Base-by-base conservation (phyloP, 2,329 filamentous ascomycete species). In the Aspergillus persii region DNA sequence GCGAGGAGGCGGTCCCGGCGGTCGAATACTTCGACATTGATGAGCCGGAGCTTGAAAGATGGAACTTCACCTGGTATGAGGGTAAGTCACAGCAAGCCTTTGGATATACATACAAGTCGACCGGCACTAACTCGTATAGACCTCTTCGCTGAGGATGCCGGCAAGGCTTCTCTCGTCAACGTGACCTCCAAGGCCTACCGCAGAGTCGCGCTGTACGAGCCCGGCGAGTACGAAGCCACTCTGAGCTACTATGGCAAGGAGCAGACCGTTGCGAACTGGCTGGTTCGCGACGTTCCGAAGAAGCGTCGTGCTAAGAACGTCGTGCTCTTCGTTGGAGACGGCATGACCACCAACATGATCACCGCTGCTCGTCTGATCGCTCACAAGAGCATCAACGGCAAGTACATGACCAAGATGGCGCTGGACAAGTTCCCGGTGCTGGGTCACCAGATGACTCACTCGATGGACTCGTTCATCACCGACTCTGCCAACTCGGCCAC, bases 361-460 rank as follows among this genome's bases (percentile, higher is more conserved):
- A 77, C 75, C 41, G 91, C 91, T 47, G 91, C 91, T 56, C 89
- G 91, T 65, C 81, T 95, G 57, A 86, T 96, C 57, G 91, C 83
- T 18, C 91, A 96, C 81, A 89, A 91, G 80, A 88, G 84, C 66
- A 83, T 94, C 81, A 95, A 96, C 70, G 91, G 91, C 66, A 90
- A 89, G 74, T 96, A 94, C 75, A 87, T 91, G 79, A 86, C 84
- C 58, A 83, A 81, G 58, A 84, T 96, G 83, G 83, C 86, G 70
- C 81, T 96, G 80, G 91, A 96, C 78, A 83, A 92, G 70, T 95
- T 95, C 77, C 91, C 91, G 2, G 84, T 93, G n/a, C 72, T 94
- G 9, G 91, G 91, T 23, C 91, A 96, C 74, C 91, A 94, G 77
- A 94, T 95, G 88, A 93, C 91, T 9, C 90, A 94, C 76, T 93